Evolutionary conservation across 2,329 filamentous ascomycete genomes (phyloP), one percentile per base, ranked within the genome.

Genomic region (Geosmithia flava): DNA sequence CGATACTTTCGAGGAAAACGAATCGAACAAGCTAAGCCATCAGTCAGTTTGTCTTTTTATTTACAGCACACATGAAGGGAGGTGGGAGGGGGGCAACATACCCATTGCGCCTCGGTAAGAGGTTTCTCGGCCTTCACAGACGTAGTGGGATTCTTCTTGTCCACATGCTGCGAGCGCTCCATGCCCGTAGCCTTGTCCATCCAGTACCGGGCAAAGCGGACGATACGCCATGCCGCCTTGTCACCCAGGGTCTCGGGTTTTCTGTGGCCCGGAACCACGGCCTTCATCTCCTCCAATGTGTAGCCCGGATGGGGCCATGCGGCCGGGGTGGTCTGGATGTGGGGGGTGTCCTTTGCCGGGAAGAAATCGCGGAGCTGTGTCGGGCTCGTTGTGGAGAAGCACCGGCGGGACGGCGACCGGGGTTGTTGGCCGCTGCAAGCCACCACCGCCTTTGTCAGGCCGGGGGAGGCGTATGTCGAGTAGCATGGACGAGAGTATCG

Each of bases 1-100:
- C 93, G 40, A 98, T 87, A 45, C 84, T 90, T 65, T 98, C 93
- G 33, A 98, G 76, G 65, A 98, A 98, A 55, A 98, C 78, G 60
- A 95, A 91, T 7, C 91, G 78, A 45, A 86, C 78, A 56, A 96
- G 74, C 72, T 72, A 19, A 30, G 11, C 16, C 15, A 37, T 37
- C 15, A 37, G 33, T 11, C 10, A 8, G 39, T 13, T 43, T 5
- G 15, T 19, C 1, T n/a, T 16, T 11, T 11, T 7, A 33, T 17
- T 46, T 3, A 37, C 3, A 11, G 13, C 10, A 3, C 6, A 11
- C 33, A 13, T 6, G 33, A 16, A 16, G 5, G 33, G 11, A 37
- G 33, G 11, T 5, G 33, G 33, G 33, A 37, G 11, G 13, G 33
- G 17, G 20, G 15, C 20, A 33, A 59, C 70, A 49, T 59, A 74